Conservation (phyloP, 2,329 filamentous ascomycete species). For the Aspergillus novoparasiticus region DNA sequence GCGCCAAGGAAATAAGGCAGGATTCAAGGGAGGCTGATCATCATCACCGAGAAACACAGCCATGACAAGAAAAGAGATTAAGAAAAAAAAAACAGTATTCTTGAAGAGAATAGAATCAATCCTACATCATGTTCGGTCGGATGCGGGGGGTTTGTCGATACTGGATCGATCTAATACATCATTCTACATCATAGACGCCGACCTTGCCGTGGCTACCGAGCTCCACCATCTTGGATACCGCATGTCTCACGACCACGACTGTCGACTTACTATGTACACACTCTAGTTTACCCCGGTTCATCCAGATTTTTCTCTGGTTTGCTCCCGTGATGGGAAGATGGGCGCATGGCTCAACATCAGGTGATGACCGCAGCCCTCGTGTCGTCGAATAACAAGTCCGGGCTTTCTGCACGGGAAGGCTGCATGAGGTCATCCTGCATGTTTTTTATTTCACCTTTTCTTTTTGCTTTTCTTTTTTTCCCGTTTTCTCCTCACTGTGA, state of each 20-base stretch:
- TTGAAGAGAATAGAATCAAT: neutral
- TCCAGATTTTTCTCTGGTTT: neutral
- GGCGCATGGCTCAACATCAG: slow-evolving; percentile 2
- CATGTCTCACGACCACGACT: neutral
- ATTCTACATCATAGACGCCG: slow-evolving; percentile 13
- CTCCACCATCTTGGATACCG: neutral
- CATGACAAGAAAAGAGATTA: neutral
- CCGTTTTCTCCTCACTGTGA: neutral
- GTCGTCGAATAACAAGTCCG: slow-evolving; percentile 8
- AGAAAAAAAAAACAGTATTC: neutral
- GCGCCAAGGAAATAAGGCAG: slow-evolving; percentile 8
- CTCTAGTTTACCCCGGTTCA: neutral
- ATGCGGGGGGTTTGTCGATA: neutral
- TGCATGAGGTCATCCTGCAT: slow-evolving; percentile 15
- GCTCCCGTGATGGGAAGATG: neutral
- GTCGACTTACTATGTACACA: too few relatives aligned
- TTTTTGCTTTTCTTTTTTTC: neutral
- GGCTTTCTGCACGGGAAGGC: neutral
- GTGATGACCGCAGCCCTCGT: slow-evolving; percentile 8
- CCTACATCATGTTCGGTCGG: slow-evolving; percentile 1
- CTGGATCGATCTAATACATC: slow-evolving; percentile 9
- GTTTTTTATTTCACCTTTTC: neutral
- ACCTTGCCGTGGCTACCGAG: slow-evolving; percentile 3
- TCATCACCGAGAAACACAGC: slow-evolving; percentile 1
- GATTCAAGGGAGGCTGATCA: slow-evolving; percentile 4